Conservation (phyloP, 306 rosid genomes). For the Glycine latifolia region DNA sequence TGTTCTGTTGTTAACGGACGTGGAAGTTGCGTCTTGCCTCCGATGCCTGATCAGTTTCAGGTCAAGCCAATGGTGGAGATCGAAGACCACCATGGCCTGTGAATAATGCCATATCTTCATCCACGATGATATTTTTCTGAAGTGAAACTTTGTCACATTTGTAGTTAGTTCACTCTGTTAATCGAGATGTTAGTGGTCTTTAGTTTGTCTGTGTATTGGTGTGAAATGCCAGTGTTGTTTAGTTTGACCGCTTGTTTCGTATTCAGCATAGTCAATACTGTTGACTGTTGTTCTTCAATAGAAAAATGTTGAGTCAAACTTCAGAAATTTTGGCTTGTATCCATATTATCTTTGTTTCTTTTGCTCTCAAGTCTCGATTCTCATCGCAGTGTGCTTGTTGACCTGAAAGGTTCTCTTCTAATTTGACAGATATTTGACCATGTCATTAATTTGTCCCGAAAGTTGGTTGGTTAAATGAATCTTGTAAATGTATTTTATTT, state of each 20-base stretch:
- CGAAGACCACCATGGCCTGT: conserved; percentile 77
- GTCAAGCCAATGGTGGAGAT: conserved; percentile 60
- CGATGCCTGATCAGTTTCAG: conserved; percentile 54
- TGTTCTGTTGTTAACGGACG: conserved; percentile 51
- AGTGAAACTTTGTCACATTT: conserved; percentile 20
- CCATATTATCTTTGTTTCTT: conserved; percentile 19
- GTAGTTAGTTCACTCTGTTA: neutral
- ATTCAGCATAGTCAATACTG: neutral
- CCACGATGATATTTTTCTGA: conserved; percentile 21
- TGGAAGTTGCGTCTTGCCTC: conserved; percentile 54
- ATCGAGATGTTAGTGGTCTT: neutral
- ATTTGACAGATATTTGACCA: neutral
- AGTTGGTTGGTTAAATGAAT: neutral
- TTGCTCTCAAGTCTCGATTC: neutral
- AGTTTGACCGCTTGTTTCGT: neutral
- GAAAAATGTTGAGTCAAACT: conserved; percentile 26
- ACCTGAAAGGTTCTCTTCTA: neutral
- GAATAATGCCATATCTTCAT: neutral
- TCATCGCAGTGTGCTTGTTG: conserved; percentile 27
- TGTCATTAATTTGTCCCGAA: conserved; percentile 5
- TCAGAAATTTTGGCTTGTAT: conserved; percentile 20
- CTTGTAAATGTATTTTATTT: too few relatives aligned
- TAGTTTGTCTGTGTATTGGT: conserved; percentile 28
- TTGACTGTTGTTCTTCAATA: neutral
- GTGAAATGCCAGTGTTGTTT: conserved; percentile 18